Evolutionary conservation across 1,284 basidiomycete species (phyloP).

Genomic region (Austroboletus olivaceoglutinosus): DNA sequence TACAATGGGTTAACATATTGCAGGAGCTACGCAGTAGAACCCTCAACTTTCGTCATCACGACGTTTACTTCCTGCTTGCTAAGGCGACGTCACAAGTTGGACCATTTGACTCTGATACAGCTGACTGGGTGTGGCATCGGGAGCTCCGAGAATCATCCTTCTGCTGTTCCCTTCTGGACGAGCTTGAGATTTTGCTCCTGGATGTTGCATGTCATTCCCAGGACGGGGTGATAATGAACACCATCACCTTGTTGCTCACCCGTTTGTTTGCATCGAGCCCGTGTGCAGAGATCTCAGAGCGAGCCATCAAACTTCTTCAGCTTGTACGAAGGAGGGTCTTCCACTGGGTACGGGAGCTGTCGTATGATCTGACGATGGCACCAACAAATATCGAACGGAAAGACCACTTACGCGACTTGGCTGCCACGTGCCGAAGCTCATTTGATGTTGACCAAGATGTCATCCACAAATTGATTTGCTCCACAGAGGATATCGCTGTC

Average conservation of each 20-base stretch:
- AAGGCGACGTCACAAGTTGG: constrained; percentile 46
- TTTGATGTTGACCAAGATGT: constrained; percentile 34
- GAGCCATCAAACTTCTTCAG: constrained; percentile 26
- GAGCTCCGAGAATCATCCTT: constrained; percentile 33
- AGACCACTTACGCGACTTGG: constrained; percentile 31
- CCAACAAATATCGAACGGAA: constrained; percentile 24
- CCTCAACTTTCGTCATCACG: constrained; percentile 37
- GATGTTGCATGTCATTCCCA: constrained; percentile 39
- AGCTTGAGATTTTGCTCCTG: constrained; percentile 29
- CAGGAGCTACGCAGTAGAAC: constrained; percentile 36
- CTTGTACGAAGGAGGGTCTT: constrained; percentile 32
- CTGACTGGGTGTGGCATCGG: constrained; percentile 31
- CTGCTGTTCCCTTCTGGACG: constrained; percentile 30
- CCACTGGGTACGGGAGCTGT: constrained; percentile 37
- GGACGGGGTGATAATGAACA: constrained; percentile 35
- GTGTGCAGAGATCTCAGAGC: constrained; percentile 1
- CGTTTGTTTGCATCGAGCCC: constrained; percentile 36
- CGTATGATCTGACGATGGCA: constrained; percentile 19
- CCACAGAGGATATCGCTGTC: constrained; percentile 25
- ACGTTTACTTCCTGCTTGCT: constrained; percentile 38
- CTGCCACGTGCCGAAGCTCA: constrained; percentile 39
- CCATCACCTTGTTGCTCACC: constrained; percentile 31
- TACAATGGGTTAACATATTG: constrained; percentile 50
- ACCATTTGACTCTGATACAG: constrained; percentile 12
- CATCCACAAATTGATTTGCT: constrained; percentile 15